Evolutionary conservation across 1,284 basidiomycete species (phyloP).

Genomic region (Fomitopsis betulina): DNA sequence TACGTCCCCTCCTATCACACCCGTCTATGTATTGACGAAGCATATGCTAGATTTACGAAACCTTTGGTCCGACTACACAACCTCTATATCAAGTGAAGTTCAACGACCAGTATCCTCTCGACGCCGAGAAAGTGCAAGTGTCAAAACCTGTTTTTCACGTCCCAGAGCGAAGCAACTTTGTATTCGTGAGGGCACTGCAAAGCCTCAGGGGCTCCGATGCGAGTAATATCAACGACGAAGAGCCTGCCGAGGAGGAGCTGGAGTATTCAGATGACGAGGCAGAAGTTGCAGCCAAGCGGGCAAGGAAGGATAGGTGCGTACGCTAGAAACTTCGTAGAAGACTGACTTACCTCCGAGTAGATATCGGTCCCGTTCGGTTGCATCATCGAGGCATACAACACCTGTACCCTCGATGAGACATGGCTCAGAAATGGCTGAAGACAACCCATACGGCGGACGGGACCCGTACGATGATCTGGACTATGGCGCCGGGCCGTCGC

Average conservation of each 20-base stretch:
- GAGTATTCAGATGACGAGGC: constrained; percentile 91
- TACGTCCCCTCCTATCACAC: constrained; percentile 34
- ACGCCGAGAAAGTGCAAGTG: constrained; percentile 47
- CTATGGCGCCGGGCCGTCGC: constrained; percentile 45
- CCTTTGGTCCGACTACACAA: constrained; percentile 83
- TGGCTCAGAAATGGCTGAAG: constrained; percentile 48
- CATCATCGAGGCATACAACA: constrained; percentile 50
- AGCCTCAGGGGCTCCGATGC: constrained; percentile 80
- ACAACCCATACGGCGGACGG: constrained; percentile 52
- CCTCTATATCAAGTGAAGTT: constrained; percentile 84
- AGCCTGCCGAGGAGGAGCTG: constrained; percentile 78
- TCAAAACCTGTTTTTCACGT: constrained; percentile 72
- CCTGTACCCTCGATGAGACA: constrained; percentile 49
- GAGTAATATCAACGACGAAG: constrained; percentile 90
- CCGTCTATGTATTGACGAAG: background rate
- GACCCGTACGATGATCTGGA: constrained; percentile 61
- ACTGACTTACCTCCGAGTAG: constrained; percentile 27
- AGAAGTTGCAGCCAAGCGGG: constrained; percentile 65
- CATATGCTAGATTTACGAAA: constrained; percentile 73
- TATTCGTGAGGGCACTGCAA: constrained; percentile 67
- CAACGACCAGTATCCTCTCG: constrained; percentile 50
- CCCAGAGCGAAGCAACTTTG: constrained; percentile 71
- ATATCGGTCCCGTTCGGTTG: constrained; percentile 43
- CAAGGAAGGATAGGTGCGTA: constrained; percentile 49
- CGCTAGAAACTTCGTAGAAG: background rate